phyloP scores from a whole-genome alignment of 106 monocot species.

The Dendrobium huoshanense region DNA sequence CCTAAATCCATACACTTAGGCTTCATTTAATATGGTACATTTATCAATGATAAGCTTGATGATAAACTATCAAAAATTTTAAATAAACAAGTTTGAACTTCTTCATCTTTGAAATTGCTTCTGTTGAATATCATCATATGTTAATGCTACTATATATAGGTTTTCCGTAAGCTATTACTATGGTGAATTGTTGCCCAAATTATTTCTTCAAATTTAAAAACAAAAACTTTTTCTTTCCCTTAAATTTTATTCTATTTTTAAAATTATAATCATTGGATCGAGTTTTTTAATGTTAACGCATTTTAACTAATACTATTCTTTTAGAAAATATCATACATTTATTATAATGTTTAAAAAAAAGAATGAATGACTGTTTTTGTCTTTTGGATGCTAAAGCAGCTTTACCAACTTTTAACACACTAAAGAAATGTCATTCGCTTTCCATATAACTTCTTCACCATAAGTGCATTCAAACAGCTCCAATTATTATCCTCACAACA shows the following conservation, averaged over 20 bases:
- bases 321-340: neutral
- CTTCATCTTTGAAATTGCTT: neutral
- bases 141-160: neutral
- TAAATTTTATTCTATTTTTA: neutral
- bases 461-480: neutral
- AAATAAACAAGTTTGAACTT: neutral
- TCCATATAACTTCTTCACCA: neutral
- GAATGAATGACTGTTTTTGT: neutral
- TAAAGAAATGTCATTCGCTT: neutral
- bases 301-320: neutral
- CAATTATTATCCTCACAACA: neutral
- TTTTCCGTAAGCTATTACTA: neutral
- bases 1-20: neutral
- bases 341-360: neutral
- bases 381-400: neutral
- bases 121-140: neutral
- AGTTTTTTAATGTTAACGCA: neutral
- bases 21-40: neutral
- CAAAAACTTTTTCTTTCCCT: neutral
- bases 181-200: neutral
- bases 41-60: neutral
- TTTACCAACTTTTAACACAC: neutral
- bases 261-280: neutral
- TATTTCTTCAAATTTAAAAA: neutral
- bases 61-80: neutral